Base-by-base conservation (phyloP, 202 grass and related monocot species). In the Digitaria exilis region DNA sequence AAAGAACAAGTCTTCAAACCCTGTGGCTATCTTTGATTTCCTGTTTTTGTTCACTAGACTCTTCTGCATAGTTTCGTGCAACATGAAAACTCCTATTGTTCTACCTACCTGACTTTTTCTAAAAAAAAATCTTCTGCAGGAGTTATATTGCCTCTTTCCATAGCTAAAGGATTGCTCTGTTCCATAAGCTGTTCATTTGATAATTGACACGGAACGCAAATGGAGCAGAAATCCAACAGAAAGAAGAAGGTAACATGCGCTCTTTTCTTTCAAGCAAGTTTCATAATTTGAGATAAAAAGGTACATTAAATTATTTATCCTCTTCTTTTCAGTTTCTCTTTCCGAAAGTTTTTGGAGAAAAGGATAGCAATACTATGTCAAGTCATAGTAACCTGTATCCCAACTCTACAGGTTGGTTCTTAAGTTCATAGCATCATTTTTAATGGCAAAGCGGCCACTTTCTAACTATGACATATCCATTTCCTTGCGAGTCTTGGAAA, bases 181-280 rank as follows among this genome's bases (percentile, higher is more conserved):
- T 57, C 13, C 42, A 24, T 35, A 54, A 50, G 15, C 43, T 62
- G 24, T 46, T 70, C 77, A 64, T 72, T 41, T 82, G 18, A 58
- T 45, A 37, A 78, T 78, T 65, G 35, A 73, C 60, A 39, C 26
- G 69, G 49, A 57, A 69, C 45, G 86, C 54, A 73, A 75, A 95
- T 95, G 93, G 88, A 87, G 46, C 71, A 82, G 45, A 84, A 77
- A 84, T 69, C 65, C 60, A 75, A 63, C 61, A 88, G 54, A 78
- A 87, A 79, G 61, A 89, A 88, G 75, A 92, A 92, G 90, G 90
- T 90, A 74, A 41, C 44, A 30, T 69, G 19, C 49, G 62, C 21
- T 68, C 22, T 64, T 15, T 60, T 55, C 70, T 18, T 66, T 69
- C 2, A 26, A 12, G 9, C 10, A 30, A 22, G 29, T 61, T 25